These are phyloP conservation scores for Phytophthora sojae DNA, from an alignment of 352 stramenopile genomes.

Conservation along the genomic window DNA sequence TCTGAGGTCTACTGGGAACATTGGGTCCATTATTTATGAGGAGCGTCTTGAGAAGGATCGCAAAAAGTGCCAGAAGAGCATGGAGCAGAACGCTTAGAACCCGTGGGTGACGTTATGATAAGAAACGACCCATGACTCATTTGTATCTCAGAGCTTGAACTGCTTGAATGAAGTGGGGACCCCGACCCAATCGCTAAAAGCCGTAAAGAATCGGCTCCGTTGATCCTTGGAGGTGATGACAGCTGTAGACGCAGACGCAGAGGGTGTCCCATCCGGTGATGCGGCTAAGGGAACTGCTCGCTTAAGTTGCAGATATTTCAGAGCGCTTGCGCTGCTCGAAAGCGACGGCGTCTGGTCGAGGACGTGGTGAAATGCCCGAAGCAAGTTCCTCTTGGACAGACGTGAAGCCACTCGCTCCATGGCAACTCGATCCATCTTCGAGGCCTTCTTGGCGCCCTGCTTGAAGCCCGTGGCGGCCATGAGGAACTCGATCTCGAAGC, in stretches of 20 bases:
- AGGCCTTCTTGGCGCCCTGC: constrained; percentile 76
- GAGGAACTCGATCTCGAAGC: constrained; percentile 59
- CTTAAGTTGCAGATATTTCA: constrained; percentile 55
- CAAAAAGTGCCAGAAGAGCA: constrained; percentile 40
- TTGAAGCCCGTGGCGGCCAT: constrained; percentile 69
- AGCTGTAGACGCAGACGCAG: constrained; percentile 30
- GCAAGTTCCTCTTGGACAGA: constrained; percentile 67
- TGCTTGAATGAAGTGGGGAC: constrained; percentile 45
- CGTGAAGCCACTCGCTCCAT: constrained; percentile 69
- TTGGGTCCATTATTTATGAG: constrained; percentile 74
- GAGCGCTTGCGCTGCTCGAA: constrained; percentile 4
- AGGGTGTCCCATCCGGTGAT: constrained; percentile 19
- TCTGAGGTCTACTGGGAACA: constrained; percentile 48
- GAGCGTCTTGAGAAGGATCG: constrained; percentile 53
- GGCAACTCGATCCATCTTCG: constrained; percentile 50
- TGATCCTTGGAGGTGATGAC: constrained; percentile 14
- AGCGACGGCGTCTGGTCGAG: neutral
- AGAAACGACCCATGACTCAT: constrained; percentile 9
- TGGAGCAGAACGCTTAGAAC: constrained; percentile 9
- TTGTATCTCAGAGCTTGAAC: constrained; percentile 42
- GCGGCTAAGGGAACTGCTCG: constrained; percentile 31
- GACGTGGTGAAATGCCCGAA: constrained; percentile 54
- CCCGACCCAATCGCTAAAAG: constrained; percentile 46
- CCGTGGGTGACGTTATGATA: neutral
- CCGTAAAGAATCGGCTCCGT: constrained; percentile 38